A percentile compares a stretch with the other conserved stretches of the same genome.
These are phyloP conservation scores for Starmerella khaoyaiensis DNA, from an alignment of 805 yeast genomes.

Conservation along the genomic window DNA sequence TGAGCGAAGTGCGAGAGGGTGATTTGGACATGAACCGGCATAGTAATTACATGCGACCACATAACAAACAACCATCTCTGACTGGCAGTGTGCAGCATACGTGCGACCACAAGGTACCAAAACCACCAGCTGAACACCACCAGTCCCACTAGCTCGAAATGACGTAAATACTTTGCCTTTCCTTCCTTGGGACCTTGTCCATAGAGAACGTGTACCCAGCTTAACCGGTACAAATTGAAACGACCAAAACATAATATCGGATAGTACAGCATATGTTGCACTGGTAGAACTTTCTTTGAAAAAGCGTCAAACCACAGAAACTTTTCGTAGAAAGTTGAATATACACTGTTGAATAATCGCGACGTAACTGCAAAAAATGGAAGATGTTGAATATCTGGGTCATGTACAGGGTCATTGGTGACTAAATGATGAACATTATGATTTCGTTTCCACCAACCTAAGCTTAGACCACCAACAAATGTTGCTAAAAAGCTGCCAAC, in stretches of 20 bases:
- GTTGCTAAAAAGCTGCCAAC: constrained; percentile 64
- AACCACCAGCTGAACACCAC: constrained; percentile 68
- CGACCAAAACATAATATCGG: constrained; percentile 73
- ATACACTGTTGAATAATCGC: constrained; percentile 51
- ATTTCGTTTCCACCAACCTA: constrained; percentile 92
- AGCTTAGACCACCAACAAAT: constrained; percentile 72
- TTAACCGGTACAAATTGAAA: constrained; percentile 67
- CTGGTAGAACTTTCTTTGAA: constrained; percentile 44
- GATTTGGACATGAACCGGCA: constrained; percentile 90
- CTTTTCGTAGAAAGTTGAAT: constrained; percentile 68
- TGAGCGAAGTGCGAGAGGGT: constrained; percentile 84
- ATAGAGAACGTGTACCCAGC: constrained; percentile 62
- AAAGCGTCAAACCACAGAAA: constrained; percentile 52
- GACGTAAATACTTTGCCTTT: constrained; percentile 75
- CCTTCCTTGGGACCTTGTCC: constrained; percentile 75
- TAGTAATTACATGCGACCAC: constrained; percentile 67
- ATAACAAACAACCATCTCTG: constrained; percentile 47
- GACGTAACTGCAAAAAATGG: constrained; percentile 83
- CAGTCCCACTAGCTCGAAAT: constrained; percentile 60
- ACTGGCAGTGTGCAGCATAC: constrained; percentile 40
- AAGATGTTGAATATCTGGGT: constrained; percentile 85
- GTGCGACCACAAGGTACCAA: constrained; percentile 48
- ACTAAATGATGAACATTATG: constrained; percentile 87
- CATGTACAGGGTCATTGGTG: constrained; percentile 89
- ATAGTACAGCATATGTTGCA: constrained; percentile 62